A percentile compares a stretch with the other conserved stretches of the same genome.
phyloP scores from a whole-genome alignment of 495 filamentous ascomycete species.

The Trypethelium eluteriae region DNA sequence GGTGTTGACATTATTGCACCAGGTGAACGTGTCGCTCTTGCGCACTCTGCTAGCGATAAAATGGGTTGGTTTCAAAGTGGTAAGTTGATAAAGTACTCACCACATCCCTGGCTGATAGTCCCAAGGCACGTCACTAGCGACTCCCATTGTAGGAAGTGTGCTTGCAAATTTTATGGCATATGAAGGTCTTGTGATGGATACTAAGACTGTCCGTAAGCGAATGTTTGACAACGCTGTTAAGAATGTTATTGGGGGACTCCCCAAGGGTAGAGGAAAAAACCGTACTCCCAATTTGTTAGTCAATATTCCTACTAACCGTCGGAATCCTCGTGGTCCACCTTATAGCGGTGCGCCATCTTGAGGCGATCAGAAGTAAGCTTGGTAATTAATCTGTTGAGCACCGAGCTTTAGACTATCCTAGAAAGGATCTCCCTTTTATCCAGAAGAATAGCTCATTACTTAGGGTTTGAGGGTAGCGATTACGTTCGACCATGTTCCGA shows the following conservation, averaged over 20 bases:
- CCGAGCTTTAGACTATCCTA: too few relatives aligned
- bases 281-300: neutral
- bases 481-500: too few relatives aligned
- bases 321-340: too few relatives aligned
- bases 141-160: neutral
- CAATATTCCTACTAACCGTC: neutral
- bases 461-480: too few relatives aligned
- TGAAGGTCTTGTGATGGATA: neutral
- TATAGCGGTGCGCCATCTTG: too few relatives aligned
- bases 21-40: neutral
- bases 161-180: neutral
- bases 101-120: neutral
- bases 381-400: too few relatives aligned
- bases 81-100: neutral
- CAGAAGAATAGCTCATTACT: too few relatives aligned
- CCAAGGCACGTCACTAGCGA: slow-evolving; percentile 1
- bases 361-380: too few relatives aligned
- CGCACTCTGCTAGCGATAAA: neutral
- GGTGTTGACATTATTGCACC: neutral
- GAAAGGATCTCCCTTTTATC: too few relatives aligned
- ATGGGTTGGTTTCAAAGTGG: neutral
- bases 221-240: neutral
- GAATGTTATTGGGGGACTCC: neutral
- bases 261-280: neutral
- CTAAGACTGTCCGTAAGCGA: neutral